phyloP scores from a whole-genome alignment of 1,284 basidiomycete genomes.

The Cerrena zonata region DNA sequence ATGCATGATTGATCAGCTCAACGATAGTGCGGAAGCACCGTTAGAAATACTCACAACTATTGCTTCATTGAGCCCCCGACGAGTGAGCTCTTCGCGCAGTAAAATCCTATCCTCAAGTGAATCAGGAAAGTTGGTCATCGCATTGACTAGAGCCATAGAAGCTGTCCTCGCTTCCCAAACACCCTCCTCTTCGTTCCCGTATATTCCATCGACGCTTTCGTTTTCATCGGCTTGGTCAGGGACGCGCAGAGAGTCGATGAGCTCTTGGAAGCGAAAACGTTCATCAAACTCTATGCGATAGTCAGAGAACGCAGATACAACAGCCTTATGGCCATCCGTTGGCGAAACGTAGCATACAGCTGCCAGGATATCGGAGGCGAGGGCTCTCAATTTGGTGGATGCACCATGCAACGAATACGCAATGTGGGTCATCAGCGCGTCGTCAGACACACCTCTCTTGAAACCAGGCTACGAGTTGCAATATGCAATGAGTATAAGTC shows the following conservation, averaged over 20 bases:
- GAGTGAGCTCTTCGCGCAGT: slow-evolving; percentile 74
- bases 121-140: slow-evolving; percentile 73
- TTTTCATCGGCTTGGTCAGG: slow-evolving; percentile 36
- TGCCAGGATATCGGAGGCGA: slow-evolving; percentile 75
- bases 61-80: slow-evolving; percentile 77
- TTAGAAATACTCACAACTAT: slow-evolving; percentile 65
- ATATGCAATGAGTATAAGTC: slow-evolving; percentile 2
- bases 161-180: slow-evolving; percentile 80
- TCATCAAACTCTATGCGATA: slow-evolving; percentile 70
- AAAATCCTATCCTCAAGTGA: slow-evolving; percentile 73
- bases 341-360: slow-evolving; percentile 76
- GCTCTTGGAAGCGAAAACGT: slow-evolving; percentile 72
- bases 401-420: slow-evolving; percentile 65
- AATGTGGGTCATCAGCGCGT: slow-evolving; percentile 68
- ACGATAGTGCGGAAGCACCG: slow-evolving; percentile 1
- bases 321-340: slow-evolving; percentile 66
- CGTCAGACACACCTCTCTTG: slow-evolving; percentile 58
- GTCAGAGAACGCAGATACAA: slow-evolving; percentile 76
- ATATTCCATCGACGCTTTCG: slow-evolving; percentile 11
- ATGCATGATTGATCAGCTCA: background rate
- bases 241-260: slow-evolving; percentile 63
- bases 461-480: slow-evolving; percentile 58
- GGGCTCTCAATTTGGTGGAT: slow-evolving; percentile 65
- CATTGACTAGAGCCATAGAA: slow-evolving; percentile 75
- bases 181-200: slow-evolving; percentile 52